Conservation (phyloP, 345 rosid species). For the Arabis alpina region DNA sequence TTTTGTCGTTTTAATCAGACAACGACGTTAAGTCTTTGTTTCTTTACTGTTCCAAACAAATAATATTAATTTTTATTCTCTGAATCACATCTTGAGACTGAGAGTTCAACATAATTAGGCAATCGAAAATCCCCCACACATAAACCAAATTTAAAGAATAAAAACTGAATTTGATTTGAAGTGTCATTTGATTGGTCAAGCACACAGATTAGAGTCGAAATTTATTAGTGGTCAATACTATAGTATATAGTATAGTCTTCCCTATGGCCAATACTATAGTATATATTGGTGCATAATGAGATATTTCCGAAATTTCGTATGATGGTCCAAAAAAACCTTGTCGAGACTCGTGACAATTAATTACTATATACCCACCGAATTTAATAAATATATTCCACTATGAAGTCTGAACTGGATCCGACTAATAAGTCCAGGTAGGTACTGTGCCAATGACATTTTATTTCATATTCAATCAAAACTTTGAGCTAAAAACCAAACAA, state of each 20-base stretch:
- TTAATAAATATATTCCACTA: slow-evolving; percentile 37
- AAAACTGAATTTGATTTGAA: background rate
- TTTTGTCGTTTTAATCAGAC: slow-evolving; percentile 37
- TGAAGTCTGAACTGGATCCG: slow-evolving; percentile 36
- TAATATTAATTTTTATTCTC: background rate
- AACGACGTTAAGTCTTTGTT: slow-evolving; percentile 26
- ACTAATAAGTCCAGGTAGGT: slow-evolving; percentile 19
- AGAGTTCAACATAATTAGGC: slow-evolving; percentile 23
- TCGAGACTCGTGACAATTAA: slow-evolving; percentile 42
- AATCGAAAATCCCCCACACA: slow-evolving; percentile 8
- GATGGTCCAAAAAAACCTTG: slow-evolving; percentile 23
- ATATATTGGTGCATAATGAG: slow-evolving; percentile 9
- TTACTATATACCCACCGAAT: slow-evolving; percentile 33
- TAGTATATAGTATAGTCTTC: too few relatives aligned
- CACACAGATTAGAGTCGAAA: background rate
- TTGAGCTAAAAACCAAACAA: background rate
- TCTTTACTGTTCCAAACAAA: slow-evolving; percentile 16
- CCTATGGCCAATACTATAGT: too few relatives aligned
- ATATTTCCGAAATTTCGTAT: slow-evolving; percentile 15
- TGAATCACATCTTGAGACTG: background rate
- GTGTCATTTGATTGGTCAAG: background rate
- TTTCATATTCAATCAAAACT: slow-evolving; percentile 5
- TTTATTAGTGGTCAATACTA: too few relatives aligned
- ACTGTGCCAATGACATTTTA: slow-evolving; percentile 26
- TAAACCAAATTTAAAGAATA: slow-evolving; percentile 7